phyloP scores from a whole-genome alignment of 1,284 basidiomycete genomes.

The Microbotryum scabiosae region DNA sequence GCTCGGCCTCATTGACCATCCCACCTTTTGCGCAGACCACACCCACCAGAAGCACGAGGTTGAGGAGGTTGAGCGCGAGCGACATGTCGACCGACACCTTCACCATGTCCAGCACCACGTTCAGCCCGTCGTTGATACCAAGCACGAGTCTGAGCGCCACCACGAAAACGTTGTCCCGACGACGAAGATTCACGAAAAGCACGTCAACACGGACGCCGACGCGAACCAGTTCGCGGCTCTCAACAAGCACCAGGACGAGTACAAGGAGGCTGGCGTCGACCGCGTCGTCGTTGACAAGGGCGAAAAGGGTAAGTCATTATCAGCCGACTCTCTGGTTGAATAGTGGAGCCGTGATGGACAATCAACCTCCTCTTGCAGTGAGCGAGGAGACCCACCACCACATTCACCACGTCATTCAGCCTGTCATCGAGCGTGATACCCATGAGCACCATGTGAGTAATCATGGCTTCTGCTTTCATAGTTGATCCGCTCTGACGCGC shows the following conservation, averaged over 20 bases:
- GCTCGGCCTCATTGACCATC: too few species aligned
- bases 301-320: constrained; percentile 24
- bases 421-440: constrained; percentile 38
- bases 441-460: constrained; percentile 33
- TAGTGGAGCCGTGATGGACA: too few species aligned
- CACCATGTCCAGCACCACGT: constrained; percentile 40
- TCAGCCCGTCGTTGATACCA: constrained; percentile 38
- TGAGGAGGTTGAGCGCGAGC: constrained; percentile 39
- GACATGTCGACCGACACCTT: constrained; percentile 38
- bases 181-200: constrained; percentile 36
- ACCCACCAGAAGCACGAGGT: constrained; percentile 39
- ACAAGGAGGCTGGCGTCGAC: constrained; percentile 31
- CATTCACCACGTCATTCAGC: constrained; percentile 41
- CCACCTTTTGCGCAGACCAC: constrained; percentile 11
- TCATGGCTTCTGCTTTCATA: constrained; percentile 35
- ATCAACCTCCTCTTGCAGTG: too few species aligned
- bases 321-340: too few species aligned
- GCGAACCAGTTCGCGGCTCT: constrained; percentile 36
- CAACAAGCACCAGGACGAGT: constrained; percentile 32
- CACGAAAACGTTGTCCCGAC: constrained; percentile 34
- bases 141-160: constrained; percentile 36
- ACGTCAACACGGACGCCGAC: constrained; percentile 39
- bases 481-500: constrained; percentile 34
- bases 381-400: constrained; percentile 11
- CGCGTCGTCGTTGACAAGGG: constrained; percentile 39